These are phyloP conservation scores for Phytophthora hibernalis DNA, from an alignment of 352 stramenopile genomes.

Conservation along the genomic window DNA sequence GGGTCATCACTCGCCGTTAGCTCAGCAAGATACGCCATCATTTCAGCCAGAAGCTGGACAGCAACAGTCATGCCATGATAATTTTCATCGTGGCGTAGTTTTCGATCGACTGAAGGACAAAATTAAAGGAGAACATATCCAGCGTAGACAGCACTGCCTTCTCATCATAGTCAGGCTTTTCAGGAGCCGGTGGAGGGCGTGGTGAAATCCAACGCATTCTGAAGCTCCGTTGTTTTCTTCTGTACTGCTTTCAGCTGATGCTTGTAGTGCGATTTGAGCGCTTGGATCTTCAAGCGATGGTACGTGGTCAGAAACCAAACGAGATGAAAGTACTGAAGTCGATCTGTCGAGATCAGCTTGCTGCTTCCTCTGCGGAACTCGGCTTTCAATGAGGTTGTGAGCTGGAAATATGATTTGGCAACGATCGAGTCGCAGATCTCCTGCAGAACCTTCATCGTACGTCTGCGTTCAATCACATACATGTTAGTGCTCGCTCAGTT, in stretches of 20 bases:
- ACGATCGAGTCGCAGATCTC: slow-evolving; percentile 81
- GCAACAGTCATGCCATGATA: slow-evolving; percentile 84
- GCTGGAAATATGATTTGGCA: slow-evolving; percentile 83
- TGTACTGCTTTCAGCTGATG: slow-evolving; percentile 60
- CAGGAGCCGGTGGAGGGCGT: slow-evolving; percentile 43
- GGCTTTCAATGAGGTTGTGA: slow-evolving; percentile 88
- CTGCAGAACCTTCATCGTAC: slow-evolving; percentile 70
- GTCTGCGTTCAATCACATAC: slow-evolving; percentile 35
- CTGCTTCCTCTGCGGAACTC: slow-evolving; percentile 86
- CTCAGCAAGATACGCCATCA: slow-evolving; percentile 88
- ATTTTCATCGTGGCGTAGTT: slow-evolving; percentile 85
- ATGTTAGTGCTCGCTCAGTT: not conserved
- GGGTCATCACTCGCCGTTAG: slow-evolving; percentile 71
- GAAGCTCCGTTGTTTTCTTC: slow-evolving; percentile 56
- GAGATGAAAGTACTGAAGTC: slow-evolving; percentile 90
- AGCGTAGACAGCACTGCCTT: slow-evolving; percentile 86
- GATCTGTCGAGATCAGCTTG: slow-evolving; percentile 86
- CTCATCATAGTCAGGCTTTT: slow-evolving; percentile 71
- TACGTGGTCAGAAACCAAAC: slow-evolving; percentile 88
- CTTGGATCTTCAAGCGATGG: slow-evolving; percentile 80
- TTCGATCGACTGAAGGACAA: slow-evolving; percentile 89
- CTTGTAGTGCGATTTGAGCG: slow-evolving; percentile 73
- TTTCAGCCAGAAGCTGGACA: slow-evolving; percentile 81
- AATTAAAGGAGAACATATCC: slow-evolving; percentile 94
- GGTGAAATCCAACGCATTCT: slow-evolving; percentile 65